Percentiles rank a stretch among this genome's conserved stretches.
Evolutionary conservation across 345 rosid genomes (phyloP).

Genomic region (Brassica nigra): DNA sequence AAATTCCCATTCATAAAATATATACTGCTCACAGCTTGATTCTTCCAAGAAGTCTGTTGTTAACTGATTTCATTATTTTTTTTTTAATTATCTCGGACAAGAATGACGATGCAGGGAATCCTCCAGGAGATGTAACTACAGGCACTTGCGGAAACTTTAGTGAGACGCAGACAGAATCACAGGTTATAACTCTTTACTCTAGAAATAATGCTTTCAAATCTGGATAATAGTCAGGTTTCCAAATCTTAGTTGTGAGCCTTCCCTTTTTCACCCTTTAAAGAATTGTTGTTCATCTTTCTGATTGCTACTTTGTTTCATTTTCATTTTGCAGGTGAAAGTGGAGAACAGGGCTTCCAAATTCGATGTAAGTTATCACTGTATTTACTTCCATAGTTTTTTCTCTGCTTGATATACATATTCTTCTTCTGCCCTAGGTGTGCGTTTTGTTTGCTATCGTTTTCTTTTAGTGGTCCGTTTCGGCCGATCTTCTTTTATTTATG

Average conservation of each 20-base stretch:
- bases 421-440: too few species aligned
- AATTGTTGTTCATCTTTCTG: too few species aligned
- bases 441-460: too few species aligned
- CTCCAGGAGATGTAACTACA: slow-evolving; percentile 43
- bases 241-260: not conserved
- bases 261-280: too few species aligned
- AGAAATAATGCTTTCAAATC: not conserved
- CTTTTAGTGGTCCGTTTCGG: too few species aligned
- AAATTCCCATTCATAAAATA: slow-evolving; percentile 59
- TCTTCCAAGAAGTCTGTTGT: slow-evolving; percentile 76
- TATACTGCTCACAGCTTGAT: slow-evolving; percentile 75
- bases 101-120: slow-evolving; percentile 46
- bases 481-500: too few species aligned
- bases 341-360: too few species aligned
- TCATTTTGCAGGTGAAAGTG: too few species aligned
- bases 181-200: slow-evolving; percentile 54
- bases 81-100: slow-evolving; percentile 1
- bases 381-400: too few species aligned
- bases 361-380: too few species aligned
- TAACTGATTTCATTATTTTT: slow-evolving; percentile 6
- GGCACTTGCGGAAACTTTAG: slow-evolving; percentile 66
- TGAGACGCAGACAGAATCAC: slow-evolving; percentile 96
- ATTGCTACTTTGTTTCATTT: too few species aligned
- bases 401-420: too few species aligned
- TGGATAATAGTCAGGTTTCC: slow-evolving; percentile 1